phyloP scores from a whole-genome alignment of 306 rosid species.

The Vachellia pachyceras region DNA sequence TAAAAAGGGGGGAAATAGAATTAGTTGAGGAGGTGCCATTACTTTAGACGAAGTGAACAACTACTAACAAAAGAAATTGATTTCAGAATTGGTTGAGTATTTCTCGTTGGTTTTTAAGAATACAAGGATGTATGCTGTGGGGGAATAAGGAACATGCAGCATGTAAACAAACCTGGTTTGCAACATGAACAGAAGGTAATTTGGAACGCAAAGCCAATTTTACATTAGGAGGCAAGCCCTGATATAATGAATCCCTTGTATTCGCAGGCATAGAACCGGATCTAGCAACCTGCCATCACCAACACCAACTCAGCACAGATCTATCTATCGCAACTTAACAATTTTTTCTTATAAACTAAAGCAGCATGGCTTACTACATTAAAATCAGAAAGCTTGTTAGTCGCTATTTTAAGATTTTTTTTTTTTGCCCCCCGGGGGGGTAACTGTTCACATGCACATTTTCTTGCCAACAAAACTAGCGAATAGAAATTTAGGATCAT shows the following conservation, averaged over 20 bases:
- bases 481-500: not conserved
- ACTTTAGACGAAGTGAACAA: slow-evolving; percentile 17
- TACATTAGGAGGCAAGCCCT: slow-evolving; percentile 79
- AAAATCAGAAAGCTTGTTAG: too few species aligned
- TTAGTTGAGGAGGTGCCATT: slow-evolving; percentile 20
- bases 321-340: slow-evolving; percentile 19
- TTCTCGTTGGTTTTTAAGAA: slow-evolving; percentile 2
- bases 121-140: slow-evolving; percentile 4
- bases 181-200: slow-evolving; percentile 56
- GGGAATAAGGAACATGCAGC: slow-evolving; percentile 26
- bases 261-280: slow-evolving; percentile 78
- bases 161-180: slow-evolving; percentile 62
- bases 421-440: too few species aligned
- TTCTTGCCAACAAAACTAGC: not conserved
- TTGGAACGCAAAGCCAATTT: slow-evolving; percentile 77
- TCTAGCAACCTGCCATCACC: slow-evolving; percentile 68
- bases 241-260: slow-evolving; percentile 79
- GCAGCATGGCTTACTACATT: too few species aligned
- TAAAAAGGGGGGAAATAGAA: slow-evolving; percentile 20
- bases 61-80: slow-evolving; percentile 6
- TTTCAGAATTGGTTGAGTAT: not conserved
- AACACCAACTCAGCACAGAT: slow-evolving; percentile 33
- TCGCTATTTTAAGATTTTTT: too few species aligned
- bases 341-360: too few species aligned
- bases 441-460: not conserved